Evolutionary conservation across 805 yeast genomes (phyloP).

Genomic region (Starmerella apis): DNA sequence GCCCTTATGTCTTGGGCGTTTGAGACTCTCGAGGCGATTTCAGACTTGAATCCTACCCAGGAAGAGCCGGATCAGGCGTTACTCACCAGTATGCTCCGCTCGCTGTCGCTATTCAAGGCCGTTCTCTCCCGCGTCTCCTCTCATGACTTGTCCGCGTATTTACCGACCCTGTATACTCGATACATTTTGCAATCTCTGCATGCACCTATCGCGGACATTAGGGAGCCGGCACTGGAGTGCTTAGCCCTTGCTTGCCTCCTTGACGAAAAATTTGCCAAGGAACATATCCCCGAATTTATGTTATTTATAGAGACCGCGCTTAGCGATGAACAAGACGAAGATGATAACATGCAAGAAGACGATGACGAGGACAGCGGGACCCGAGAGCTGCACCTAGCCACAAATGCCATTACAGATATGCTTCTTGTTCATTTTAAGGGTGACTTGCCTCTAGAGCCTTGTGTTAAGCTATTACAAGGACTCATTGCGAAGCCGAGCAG

Average conservation of each 20-base stretch:
- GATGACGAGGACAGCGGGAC: conserved; percentile 38
- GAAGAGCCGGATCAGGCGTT: conserved; percentile 8
- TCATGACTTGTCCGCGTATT: conserved; percentile 56
- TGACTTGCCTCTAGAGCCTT: neutral
- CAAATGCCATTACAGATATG: conserved; percentile 29
- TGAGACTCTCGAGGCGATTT: conserved; percentile 16
- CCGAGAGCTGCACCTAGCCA: conserved; percentile 5
- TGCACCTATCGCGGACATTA: conserved; percentile 43
- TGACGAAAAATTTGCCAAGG: conserved; percentile 12
- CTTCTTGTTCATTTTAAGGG: conserved; percentile 15
- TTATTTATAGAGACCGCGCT: neutral
- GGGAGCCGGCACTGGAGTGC: conserved; percentile 59
- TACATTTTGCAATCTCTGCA: conserved; percentile 70
- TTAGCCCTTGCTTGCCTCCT: conserved; percentile 65
- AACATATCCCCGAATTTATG: conserved; percentile 7
- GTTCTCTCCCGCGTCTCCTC: conserved; percentile 58
- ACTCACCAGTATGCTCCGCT: conserved; percentile 23
- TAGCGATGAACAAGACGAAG: neutral
- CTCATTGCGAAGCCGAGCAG: conserved; percentile 34
- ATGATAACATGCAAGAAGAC: conserved; percentile 27
- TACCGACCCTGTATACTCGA: conserved; percentile 40
- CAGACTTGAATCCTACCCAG: conserved; percentile 11
- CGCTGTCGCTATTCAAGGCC: conserved; percentile 51
- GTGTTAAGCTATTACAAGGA: neutral
- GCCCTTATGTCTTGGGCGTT: conserved; percentile 20